phyloP scores from a whole-genome alignment of 2,329 filamentous ascomycete genomes.

The Tolypocladium cylindrosporum region DNA sequence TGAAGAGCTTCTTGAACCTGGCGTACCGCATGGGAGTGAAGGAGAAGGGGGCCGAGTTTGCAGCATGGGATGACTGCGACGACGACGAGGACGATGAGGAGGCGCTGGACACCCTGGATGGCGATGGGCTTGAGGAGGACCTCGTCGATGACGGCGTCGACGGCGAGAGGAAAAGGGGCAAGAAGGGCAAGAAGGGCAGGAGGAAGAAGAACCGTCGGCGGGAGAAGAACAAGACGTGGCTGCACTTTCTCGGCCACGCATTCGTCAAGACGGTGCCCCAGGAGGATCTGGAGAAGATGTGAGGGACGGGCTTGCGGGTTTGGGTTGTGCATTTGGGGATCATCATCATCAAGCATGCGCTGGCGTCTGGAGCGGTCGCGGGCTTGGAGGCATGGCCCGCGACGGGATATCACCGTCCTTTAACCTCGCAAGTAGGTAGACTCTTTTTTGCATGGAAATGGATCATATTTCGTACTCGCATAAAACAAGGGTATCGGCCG shows the following conservation, averaged over 20 bases:
- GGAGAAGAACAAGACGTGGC: slow-evolving; percentile 59
- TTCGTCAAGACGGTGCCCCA: slow-evolving; percentile 66
- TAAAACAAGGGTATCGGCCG: not conserved
- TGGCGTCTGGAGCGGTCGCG: slow-evolving; percentile 1
- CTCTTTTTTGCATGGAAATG: not conserved
- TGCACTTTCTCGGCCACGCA: slow-evolving; percentile 65
- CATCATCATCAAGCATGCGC: slow-evolving; percentile 3
- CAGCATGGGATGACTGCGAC: slow-evolving; percentile 14
- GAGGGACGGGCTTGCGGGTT: slow-evolving; percentile 1
- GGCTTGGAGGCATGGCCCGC: not conserved
- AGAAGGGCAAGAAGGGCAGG: slow-evolving; percentile 31
- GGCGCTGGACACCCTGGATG: not conserved
- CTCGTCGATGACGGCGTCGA: slow-evolving; percentile 19
- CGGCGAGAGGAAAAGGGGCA: slow-evolving; percentile 34
- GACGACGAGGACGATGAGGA: slow-evolving; percentile 13
- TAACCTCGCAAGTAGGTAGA: not conserved
- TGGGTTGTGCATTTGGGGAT: not conserved
- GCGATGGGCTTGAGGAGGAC: slow-evolving; percentile 11
- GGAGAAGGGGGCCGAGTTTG: slow-evolving; percentile 4
- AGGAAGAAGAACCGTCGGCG: slow-evolving; percentile 42
- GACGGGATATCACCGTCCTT: not conserved
- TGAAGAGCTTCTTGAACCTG: slow-evolving; percentile 68
- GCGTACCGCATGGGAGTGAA: slow-evolving; percentile 62
- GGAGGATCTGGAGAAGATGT: slow-evolving; percentile 50
- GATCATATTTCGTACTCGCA: not conserved